Percentiles rank a stretch among this genome's conserved stretches.
These are phyloP conservation scores for Fusarium sp. DNA, from an alignment of 2,329 filamentous ascomycete species.

Conservation along the genomic window DNA sequence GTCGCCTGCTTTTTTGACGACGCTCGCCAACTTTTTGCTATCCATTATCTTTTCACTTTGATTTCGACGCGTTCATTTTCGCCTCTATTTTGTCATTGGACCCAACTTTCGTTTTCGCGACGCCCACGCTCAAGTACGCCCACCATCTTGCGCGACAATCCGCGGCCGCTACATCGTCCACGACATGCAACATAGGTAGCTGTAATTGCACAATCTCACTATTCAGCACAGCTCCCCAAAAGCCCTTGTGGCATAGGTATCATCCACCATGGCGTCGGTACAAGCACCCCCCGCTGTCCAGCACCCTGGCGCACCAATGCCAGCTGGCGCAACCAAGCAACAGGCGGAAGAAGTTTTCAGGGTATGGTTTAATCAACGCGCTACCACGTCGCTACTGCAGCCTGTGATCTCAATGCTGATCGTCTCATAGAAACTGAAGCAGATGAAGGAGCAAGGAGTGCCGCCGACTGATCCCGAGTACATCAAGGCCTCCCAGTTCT, in stretches of 20 bases:
- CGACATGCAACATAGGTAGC: slow-evolving; percentile 54
- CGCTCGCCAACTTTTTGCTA: slow-evolving; percentile 23
- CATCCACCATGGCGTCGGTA: slow-evolving; percentile 77
- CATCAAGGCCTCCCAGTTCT: slow-evolving; percentile 80
- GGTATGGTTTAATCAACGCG: slow-evolving; percentile 56
- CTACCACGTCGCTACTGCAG: not conserved
- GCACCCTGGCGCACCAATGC: slow-evolving; percentile 69
- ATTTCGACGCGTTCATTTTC: slow-evolving; percentile 43
- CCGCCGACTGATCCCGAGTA: slow-evolving; percentile 86
- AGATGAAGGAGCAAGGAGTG: slow-evolving; percentile 87
- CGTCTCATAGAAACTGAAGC: slow-evolving; percentile 76
- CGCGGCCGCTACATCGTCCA: slow-evolving; percentile 34
- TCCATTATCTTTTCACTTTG: slow-evolving; percentile 32
- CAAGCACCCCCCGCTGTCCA: slow-evolving; percentile 76
- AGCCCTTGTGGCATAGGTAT: slow-evolving; percentile 28
- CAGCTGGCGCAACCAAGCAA: slow-evolving; percentile 75
- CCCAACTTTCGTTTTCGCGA: slow-evolving; percentile 42
- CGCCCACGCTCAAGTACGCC: slow-evolving; percentile 31
- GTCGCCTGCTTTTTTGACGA: slow-evolving; percentile 39
- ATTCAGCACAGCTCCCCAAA: slow-evolving; percentile 40
- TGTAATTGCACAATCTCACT: slow-evolving; percentile 36
- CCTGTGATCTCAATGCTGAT: slow-evolving; percentile 30
- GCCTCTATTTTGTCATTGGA: slow-evolving; percentile 25
- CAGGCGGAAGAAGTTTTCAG: slow-evolving; percentile 78
- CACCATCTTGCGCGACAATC: slow-evolving; percentile 38